These are phyloP conservation scores for Nemania sp. DNA, from an alignment of 2,329 filamentous ascomycete genomes.

Conservation along the genomic window DNA sequence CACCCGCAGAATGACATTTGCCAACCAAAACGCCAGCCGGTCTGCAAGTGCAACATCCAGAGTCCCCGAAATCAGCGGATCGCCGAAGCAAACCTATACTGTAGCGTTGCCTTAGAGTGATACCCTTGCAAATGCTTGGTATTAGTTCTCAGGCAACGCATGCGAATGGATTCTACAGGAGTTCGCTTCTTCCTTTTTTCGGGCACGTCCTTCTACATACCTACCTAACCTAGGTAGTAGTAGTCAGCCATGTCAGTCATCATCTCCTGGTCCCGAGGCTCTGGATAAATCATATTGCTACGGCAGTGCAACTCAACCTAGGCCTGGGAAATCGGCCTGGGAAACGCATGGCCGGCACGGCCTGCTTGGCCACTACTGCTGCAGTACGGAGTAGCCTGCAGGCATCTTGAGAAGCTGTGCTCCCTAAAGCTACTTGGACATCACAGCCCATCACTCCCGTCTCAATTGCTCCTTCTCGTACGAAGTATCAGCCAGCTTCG, in stretches of 20 bases:
- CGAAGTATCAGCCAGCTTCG: too few species aligned
- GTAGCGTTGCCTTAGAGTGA: not conserved
- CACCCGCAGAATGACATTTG: conserved; percentile 1
- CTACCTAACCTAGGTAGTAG: too few species aligned
- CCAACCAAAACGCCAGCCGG: not conserved
- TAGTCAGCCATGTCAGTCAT: conserved; percentile 7
- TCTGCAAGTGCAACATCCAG: not conserved
- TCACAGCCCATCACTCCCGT: too few species aligned
- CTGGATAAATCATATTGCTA: conserved; percentile 20
- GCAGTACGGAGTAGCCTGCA: not conserved
- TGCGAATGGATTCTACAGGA: not conserved
- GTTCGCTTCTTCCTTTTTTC: not conserved
- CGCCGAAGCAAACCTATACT: not conserved
- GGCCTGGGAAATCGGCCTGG: too few species aligned
- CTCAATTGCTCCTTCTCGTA: too few species aligned
- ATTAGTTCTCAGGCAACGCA: not conserved
- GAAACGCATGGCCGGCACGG: conserved; percentile 2
- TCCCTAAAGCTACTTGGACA: too few species aligned
- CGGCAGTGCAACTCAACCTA: conserved; percentile 5
- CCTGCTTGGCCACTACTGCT: not conserved
- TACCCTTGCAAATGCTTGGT: not conserved
- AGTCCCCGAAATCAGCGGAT: not conserved
- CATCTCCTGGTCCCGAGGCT: conserved; percentile 17
- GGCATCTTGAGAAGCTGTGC: not conserved
- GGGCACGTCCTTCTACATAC: not conserved